These are phyloP conservation scores for Phaeodactylum tricornutum DNA, from an alignment of 108 stramenopile genomes.

Conservation along the genomic window DNA sequence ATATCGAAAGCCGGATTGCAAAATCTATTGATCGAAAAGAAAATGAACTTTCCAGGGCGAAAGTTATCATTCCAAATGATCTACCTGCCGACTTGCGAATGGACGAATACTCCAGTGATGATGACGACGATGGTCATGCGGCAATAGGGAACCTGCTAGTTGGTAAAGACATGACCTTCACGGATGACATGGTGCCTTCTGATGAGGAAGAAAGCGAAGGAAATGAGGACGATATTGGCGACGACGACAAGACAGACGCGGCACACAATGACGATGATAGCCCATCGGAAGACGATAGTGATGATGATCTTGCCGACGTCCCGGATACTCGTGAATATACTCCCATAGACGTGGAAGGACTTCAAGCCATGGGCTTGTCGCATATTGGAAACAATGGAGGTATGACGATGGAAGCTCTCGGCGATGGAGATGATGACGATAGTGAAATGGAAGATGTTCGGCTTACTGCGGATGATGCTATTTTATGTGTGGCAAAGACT, in stretches of 20 bases:
- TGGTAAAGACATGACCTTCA: constrained; percentile 45
- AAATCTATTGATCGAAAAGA: constrained; percentile 13
- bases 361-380: constrained; percentile 68
- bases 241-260: constrained; percentile 1
- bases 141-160: constrained; percentile 65
- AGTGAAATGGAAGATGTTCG: constrained; percentile 74
- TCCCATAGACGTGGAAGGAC: constrained; percentile 68
- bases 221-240: constrained; percentile 15
- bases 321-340: constrained; percentile 82
- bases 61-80: too few relatives aligned
- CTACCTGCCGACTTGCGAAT: constrained; percentile 78
- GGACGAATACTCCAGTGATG: constrained; percentile 89
- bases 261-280: constrained; percentile 17
- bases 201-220: constrained; percentile 16
- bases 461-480: constrained; percentile 58
- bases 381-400: constrained; percentile 23
- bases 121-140: constrained; percentile 54
- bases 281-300: constrained; percentile 42
- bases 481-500: constrained; percentile 77
- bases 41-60: constrained; percentile 38
- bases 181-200: constrained; percentile 5
- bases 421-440: constrained; percentile 61
- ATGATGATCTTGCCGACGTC: constrained; percentile 73
- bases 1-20: constrained; percentile 7
- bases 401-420: constrained; percentile 17